Evolutionary conservation across 1,284 basidiomycete species (phyloP), one percentile per base, ranked within the genome.

Genomic region (Serendipita sp.): DNA sequence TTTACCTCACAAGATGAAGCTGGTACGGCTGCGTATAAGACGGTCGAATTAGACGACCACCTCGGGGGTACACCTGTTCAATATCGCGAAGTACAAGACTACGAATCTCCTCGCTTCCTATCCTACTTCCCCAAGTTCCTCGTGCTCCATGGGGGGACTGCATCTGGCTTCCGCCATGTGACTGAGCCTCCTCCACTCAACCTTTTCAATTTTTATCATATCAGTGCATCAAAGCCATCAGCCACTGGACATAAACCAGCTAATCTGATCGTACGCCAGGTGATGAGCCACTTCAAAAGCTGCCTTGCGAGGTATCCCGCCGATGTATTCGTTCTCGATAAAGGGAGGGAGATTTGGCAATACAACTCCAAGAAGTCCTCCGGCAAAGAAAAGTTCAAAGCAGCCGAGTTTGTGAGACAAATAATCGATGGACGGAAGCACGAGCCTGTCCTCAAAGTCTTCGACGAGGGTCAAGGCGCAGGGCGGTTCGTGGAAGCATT

Each of bases 1-100:
- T 73, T 82, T 53, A 84, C 83, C 0, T 78, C 74, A 8, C 80
- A 82, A 67, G 82, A 85, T 66, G 82, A 85, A 68, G 82, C 82
- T 13, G 82, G 79, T 2, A 83, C 81, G 3, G 83, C 82, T 1
- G 83, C 82, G 0, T 49, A 49, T n/a, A 49, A 49, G n/a, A 49
- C 45, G 5, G 82, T 84, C 13, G 83, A 85, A 68, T 73, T 85
- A 1, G 84, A 85, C 64, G 83, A 85, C 67, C 76, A 79, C 68
- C 75, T 84, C 3, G 73, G 79, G 44, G 81, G 81, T 8, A 69
- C 68, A 12, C 79, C 82, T 0, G 77, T 82, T 1, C 81, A 84
- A 70, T 83, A 82, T 68, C 79, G 82, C 63, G 82, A 85, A 73
- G 76, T 80, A 6, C 82, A 85, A 68, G 74, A 73, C 43, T 77